Conservation (phyloP, 495 filamentous ascomycete species). For the Talaromyces trachyspermus region DNA sequence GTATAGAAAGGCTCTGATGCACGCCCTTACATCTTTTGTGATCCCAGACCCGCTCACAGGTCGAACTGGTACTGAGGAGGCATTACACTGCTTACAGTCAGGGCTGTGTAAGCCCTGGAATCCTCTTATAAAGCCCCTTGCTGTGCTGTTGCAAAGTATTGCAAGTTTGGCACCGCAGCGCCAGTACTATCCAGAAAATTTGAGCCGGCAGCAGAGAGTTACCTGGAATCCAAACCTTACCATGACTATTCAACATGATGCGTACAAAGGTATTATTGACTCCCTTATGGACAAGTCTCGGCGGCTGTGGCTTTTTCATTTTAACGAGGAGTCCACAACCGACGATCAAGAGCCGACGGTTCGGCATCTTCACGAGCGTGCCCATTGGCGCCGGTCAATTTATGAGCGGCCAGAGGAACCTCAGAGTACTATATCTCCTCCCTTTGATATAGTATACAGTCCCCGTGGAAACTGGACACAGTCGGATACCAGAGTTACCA, state of each 20-base stretch:
- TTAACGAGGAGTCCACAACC: neutral
- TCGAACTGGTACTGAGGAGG: slow-evolving; percentile 55
- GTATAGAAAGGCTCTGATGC: slow-evolving; percentile 45
- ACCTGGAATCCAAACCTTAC: slow-evolving; percentile 38
- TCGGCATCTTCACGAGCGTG: slow-evolving; percentile 26
- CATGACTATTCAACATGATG: slow-evolving; percentile 47
- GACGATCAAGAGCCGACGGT: neutral
- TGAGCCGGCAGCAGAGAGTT: slow-evolving; percentile 42
- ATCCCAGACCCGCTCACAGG: slow-evolving; percentile 50
- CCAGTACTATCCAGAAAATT: slow-evolving; percentile 47
- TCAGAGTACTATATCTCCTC: neutral
- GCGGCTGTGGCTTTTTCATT: slow-evolving; percentile 22
- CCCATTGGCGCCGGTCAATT: slow-evolving; percentile 24
- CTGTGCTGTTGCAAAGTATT: slow-evolving; percentile 33
- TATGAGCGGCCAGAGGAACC: slow-evolving; percentile 26
- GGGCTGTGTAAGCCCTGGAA: slow-evolving; percentile 44
- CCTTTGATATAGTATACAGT: slow-evolving; percentile 9
- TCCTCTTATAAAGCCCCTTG: slow-evolving; percentile 24
- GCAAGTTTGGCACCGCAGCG: slow-evolving; percentile 45
- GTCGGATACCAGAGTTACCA: neutral
- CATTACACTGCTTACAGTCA: slow-evolving; percentile 36
- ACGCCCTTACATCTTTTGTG: slow-evolving; percentile 50
- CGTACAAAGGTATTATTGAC: slow-evolving; percentile 29
- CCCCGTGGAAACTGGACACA: slow-evolving; percentile 9
- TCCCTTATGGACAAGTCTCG: slow-evolving; percentile 34